Percentiles rank a stretch among this genome's conserved stretches.
Evolutionary conservation across 441 rosid species (phyloP).

Genomic region (Erodium chrysanthum): DNA sequence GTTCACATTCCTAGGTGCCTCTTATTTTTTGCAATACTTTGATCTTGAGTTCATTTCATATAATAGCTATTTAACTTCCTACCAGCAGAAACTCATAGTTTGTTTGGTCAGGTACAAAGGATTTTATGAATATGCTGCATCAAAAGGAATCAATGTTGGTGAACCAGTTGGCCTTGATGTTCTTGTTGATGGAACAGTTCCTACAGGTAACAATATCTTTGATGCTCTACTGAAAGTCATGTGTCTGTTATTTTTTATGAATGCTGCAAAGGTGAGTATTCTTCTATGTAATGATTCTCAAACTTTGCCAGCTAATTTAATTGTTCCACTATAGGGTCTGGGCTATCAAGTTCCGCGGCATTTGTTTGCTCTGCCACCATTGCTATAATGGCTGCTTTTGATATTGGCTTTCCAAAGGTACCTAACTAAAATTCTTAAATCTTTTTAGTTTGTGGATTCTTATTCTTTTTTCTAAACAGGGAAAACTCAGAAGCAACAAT

Average conservation of each 20-base stretch:
- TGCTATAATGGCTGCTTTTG: constrained; percentile 76
- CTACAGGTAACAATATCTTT: constrained; percentile 47
- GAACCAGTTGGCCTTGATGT: constrained; percentile 73
- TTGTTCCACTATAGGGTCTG: constrained; percentile 49
- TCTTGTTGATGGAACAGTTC: constrained; percentile 80
- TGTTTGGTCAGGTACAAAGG: constrained; percentile 63
- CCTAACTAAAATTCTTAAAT: too few relatives aligned
- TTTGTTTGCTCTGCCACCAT: constrained; percentile 91
- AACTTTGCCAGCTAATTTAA: not conserved
- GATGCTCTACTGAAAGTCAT: not conserved
- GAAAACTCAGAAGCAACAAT: too few relatives aligned
- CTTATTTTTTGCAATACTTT: not conserved
- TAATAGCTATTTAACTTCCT: too few relatives aligned
- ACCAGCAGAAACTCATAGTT: not conserved
- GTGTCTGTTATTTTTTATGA: not conserved
- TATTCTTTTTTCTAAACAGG: too few relatives aligned
- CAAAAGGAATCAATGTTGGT: constrained; percentile 60
- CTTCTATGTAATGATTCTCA: too few relatives aligned
- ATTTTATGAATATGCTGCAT: constrained; percentile 56
- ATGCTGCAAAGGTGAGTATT: not conserved
- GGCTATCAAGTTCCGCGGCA: constrained; percentile 94
- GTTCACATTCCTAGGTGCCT: too few relatives aligned
- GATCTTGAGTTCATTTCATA: not conserved
- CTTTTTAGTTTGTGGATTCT: too few relatives aligned
- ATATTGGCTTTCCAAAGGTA: constrained; percentile 65